These are phyloP conservation scores for Boletus barrowsii DNA, from an alignment of 768 basidiomycete species.

Conservation along the genomic window DNA sequence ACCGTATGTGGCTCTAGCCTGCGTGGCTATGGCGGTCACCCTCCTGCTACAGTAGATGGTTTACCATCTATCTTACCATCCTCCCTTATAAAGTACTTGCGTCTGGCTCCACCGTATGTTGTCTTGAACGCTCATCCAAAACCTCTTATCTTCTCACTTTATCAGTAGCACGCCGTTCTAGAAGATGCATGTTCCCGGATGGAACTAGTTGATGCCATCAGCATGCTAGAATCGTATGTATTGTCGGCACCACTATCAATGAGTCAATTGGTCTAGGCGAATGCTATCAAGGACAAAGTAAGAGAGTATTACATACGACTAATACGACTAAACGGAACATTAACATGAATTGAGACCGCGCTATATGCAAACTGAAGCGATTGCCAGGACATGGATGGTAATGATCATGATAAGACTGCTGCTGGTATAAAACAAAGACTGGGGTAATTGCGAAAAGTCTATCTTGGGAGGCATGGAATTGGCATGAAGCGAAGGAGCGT, in stretches of 20 bases:
- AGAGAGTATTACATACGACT: background rate
- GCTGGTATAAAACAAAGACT: conserved; percentile 1
- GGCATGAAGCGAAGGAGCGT: background rate
- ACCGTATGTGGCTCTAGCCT: conserved; percentile 92
- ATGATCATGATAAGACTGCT: conserved; percentile 1
- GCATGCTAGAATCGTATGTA: too few species aligned
- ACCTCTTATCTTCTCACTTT: background rate
- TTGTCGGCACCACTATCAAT: too few species aligned
- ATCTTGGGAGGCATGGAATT: background rate
- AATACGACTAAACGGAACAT: background rate
- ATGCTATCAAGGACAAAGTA: background rate
- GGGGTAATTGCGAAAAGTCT: background rate
- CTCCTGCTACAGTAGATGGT: conserved; percentile 46
- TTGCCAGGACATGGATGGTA: background rate
- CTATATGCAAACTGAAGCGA: background rate
- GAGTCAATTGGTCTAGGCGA: too few species aligned
- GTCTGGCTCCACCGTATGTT: too few species aligned
- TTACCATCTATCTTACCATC: background rate
- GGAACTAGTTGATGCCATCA: too few species aligned
- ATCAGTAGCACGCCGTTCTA: too few species aligned
- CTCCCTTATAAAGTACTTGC: background rate
- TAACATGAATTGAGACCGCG: background rate
- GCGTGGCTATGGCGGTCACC: conserved; percentile 86
- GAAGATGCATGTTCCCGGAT: too few species aligned
- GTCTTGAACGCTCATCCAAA: too few species aligned